Percentiles rank a stretch among this genome's conserved stretches.
Conservation (phyloP, 768 basidiomycete genomes). For the Auriculariales sp. region DNA sequence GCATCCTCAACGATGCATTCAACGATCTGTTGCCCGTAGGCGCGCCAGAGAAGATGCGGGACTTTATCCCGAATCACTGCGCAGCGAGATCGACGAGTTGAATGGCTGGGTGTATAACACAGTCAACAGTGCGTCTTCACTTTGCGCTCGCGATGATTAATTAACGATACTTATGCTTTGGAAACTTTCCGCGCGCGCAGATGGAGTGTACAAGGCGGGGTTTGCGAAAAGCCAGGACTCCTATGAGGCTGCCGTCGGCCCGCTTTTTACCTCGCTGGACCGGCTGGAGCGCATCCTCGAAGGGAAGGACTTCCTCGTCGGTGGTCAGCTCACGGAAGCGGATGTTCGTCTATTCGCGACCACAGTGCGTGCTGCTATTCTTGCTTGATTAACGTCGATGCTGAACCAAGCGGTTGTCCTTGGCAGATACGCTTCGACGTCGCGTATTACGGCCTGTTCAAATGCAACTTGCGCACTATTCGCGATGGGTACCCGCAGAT, state of each 20-base stretch:
- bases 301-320: constrained; percentile 26
- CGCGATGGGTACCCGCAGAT: constrained; percentile 25
- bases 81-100: constrained; percentile 27
- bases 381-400: neutral
- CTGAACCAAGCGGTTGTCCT: neutral
- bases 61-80: constrained; percentile 25
- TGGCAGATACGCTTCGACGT: constrained; percentile 19
- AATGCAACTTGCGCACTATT: constrained; percentile 24
- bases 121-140: constrained; percentile 12
- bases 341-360: constrained; percentile 26
- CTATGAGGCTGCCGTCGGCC: constrained; percentile 24
- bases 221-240: constrained; percentile 30
- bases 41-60: constrained; percentile 16
- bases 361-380: constrained; percentile 9
- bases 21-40: constrained; percentile 18
- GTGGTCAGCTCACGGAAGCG: constrained; percentile 20
- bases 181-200: neutral
- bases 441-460: constrained; percentile 31
- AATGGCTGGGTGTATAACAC: constrained; percentile 27
- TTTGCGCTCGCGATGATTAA: too few relatives aligned
- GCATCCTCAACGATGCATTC: constrained; percentile 27
- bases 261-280: constrained; percentile 23
- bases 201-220: constrained; percentile 24
- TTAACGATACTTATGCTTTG: too few relatives aligned
- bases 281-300: constrained; percentile 25